Evolutionary conservation across 192 early-diverging fungal species (phyloP).

Genomic region (Rhizophagus sp.): DNA sequence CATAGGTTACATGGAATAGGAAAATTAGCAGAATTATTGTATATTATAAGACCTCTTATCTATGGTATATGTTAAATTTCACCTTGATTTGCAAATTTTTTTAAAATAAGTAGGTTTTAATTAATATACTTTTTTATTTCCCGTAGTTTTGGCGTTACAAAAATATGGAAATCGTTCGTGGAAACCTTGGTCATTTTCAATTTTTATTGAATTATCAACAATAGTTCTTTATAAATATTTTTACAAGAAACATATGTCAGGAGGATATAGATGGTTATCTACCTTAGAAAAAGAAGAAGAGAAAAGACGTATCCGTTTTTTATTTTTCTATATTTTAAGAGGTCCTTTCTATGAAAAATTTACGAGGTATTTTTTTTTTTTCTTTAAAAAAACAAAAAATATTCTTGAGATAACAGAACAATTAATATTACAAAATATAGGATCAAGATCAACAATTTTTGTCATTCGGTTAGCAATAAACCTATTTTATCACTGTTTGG

Average conservation of each 20-base stretch:
- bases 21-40: conserved; percentile 72
- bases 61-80: conserved; percentile 61
- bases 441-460: conserved; percentile 63
- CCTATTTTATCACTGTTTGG: conserved; percentile 77
- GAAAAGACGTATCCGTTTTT: conserved; percentile 66
- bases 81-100: neutral
- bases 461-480: conserved; percentile 67
- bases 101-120: neutral
- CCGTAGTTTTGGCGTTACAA: conserved; percentile 69
- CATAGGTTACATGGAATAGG: conserved; percentile 53
- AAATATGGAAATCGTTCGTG: conserved; percentile 73
- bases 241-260: conserved; percentile 29
- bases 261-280: conserved; percentile 32
- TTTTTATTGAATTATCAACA: conserved; percentile 67
- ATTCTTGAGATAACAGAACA: neutral
- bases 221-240: conserved; percentile 45
- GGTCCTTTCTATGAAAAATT: conserved; percentile 81
- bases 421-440: conserved; percentile 32
- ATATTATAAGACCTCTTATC: conserved; percentile 81
- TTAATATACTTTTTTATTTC: neutral
- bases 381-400: neutral
- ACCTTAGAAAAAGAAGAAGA: conserved; percentile 80
- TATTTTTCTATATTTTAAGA: conserved; percentile 82
- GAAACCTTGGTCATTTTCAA: conserved; percentile 83
- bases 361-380: conserved; percentile 60